Percentiles rank a stretch among this genome's conserved stretches.
Conservation (phyloP, 2,329 filamentous ascomycete species). For the Pyrenophora graminea region DNA sequence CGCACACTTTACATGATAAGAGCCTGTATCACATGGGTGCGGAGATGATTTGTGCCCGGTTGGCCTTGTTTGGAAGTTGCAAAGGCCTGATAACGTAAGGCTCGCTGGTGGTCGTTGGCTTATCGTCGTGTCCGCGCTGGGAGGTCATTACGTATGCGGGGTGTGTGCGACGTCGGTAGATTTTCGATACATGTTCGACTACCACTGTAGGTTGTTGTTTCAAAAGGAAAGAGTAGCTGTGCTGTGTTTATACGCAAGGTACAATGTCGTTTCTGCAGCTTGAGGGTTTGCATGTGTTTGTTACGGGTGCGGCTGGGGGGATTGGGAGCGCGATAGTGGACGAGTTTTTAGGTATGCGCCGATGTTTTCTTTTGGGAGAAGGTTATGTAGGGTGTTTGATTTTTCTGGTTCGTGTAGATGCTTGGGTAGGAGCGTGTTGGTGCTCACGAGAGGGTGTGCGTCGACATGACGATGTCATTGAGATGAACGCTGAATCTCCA, state of each 20-base stretch:
- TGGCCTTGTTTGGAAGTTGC: constrained; percentile 7
- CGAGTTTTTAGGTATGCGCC: constrained; percentile 55
- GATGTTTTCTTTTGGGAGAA: background rate
- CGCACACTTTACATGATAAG: background rate
- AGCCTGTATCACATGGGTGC: background rate
- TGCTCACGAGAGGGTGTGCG: background rate
- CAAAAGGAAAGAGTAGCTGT: background rate
- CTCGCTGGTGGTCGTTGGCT: constrained; percentile 3
- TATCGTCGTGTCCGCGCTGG: background rate
- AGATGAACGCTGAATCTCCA: background rate
- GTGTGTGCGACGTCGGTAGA: constrained; percentile 3
- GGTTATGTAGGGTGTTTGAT: too few species aligned
- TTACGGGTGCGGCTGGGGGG: constrained; percentile 58
- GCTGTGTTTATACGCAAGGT: background rate
- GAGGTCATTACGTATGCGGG: constrained; percentile 3
- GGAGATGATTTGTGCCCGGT: background rate
- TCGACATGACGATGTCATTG: background rate
- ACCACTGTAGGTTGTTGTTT: background rate
- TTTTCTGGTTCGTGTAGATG: too few species aligned
- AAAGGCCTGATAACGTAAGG: constrained; percentile 5
- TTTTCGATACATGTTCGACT: background rate
- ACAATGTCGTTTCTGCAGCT: constrained; percentile 53
- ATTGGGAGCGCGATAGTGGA: constrained; percentile 57
- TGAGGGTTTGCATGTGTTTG: constrained; percentile 57
- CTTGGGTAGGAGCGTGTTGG: too few species aligned